Evolutionary conservation across 2,329 filamentous ascomycete genomes (phyloP), one percentile per base, ranked within the genome.

Genomic region (Catunica adiposa): DNA sequence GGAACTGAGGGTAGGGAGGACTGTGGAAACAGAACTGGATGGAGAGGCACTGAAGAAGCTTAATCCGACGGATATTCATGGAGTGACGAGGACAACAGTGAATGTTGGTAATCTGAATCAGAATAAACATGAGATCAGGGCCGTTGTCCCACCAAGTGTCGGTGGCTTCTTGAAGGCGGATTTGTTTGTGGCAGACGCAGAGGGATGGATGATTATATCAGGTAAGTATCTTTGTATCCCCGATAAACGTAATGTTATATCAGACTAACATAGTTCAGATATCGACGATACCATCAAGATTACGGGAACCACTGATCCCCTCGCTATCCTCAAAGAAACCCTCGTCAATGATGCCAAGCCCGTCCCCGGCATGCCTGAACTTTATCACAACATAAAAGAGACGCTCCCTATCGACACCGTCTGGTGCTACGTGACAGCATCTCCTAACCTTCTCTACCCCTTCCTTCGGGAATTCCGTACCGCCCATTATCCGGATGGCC

Each of bases 221-320:
- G 79, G 79, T 82, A 67, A 53, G 69, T 37, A 9, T 17, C n/a
- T n/a, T n/a, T n/a, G n/a, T n/a, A n/a, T 26, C 14, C 37, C 44
- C 22, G n/a, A 48, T n/a, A 26, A 48, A 8, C 22, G 22, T 23
- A 8, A 3, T 23, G n/a, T 17, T 11, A 22, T 20, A 26, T 2
- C 17, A 31, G 20, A 25, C 42, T 48, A 37, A 20, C 9, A 20
- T 11, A 15, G 14, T 11, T 23, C 31, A 82, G 90, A 97, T 63
- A 79, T 97, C 61, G 92, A 97, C 65, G 90, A 97, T 68, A 95
- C 89, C 0, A 94, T 97, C 72, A 96, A 97, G 69, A 72, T 89
- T 61, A 96, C 90, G 0, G 75, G 85, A 66, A 95, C 90, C 0
- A 79, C 82, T 46, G 83, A 86, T 52, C 82, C 88, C 0, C 75